Evolutionary conservation across 179 eudicot genomes (phyloP).

Genomic region (Pouteria campechiana): DNA sequence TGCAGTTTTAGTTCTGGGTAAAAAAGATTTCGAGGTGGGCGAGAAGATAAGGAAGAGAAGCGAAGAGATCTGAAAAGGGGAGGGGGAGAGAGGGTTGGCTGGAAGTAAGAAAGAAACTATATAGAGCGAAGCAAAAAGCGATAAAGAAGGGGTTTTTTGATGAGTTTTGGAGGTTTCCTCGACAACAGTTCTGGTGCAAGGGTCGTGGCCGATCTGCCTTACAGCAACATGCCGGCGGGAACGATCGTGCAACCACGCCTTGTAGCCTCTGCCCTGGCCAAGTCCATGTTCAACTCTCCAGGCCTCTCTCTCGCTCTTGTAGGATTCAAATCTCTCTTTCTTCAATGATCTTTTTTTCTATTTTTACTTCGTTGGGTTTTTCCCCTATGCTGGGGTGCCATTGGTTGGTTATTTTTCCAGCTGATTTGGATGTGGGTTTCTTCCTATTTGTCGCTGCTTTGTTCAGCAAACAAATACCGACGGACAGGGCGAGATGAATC

Average conservation of each 20-base stretch:
- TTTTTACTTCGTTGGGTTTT: neutral
- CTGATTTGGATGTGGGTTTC: slow-evolving; percentile 2
- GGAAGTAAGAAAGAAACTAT: neutral
- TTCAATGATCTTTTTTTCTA: neutral
- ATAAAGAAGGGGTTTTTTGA: slow-evolving; percentile 18
- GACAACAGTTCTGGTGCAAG: slow-evolving; percentile 34
- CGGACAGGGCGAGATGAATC: slow-evolving; percentile 56
- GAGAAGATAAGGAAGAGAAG: slow-evolving; percentile 2
- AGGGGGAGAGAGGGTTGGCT: slow-evolving; percentile 1
- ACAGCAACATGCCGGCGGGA: slow-evolving; percentile 41
- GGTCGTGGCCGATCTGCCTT: slow-evolving; percentile 28
- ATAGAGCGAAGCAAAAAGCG: no score
- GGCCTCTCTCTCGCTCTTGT: slow-evolving; percentile 97
- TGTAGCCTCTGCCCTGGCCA: slow-evolving; percentile 30
- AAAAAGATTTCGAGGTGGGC: neutral
- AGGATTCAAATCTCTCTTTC: slow-evolving; percentile 2
- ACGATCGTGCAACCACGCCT: slow-evolving; percentile 32
- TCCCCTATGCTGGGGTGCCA: neutral
- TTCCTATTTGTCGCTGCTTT: neutral
- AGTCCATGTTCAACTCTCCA: slow-evolving; percentile 77
- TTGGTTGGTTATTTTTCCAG: neutral
- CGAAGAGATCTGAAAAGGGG: neutral
- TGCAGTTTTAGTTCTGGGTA: neutral
- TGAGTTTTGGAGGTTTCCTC: slow-evolving; percentile 95
- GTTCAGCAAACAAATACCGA: slow-evolving; percentile 81